Conservation (phyloP, 2,329 filamentous ascomycete species). For the Stagonosporopsis rhizophila region DNA sequence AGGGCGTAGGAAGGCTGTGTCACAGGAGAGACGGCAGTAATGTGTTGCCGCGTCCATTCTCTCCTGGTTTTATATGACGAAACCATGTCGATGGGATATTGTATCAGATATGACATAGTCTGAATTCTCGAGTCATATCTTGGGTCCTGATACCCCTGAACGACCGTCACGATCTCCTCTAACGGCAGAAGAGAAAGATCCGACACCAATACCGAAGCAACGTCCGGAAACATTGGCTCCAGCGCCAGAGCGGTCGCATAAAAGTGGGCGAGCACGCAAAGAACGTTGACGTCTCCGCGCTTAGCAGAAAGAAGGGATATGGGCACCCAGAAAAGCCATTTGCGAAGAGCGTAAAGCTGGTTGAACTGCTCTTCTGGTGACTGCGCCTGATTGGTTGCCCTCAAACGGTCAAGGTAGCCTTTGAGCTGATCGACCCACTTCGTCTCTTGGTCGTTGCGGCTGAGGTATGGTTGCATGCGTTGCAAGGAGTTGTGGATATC, state of each 20-base stretch:
- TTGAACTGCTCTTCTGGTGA: conserved; percentile 84
- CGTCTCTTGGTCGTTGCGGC: conserved; percentile 54
- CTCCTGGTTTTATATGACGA: conserved; percentile 51
- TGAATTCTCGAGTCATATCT: conserved; percentile 52
- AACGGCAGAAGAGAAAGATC: conserved; percentile 77
- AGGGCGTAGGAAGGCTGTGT: conserved; percentile 48
- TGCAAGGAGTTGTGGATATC: conserved; percentile 53
- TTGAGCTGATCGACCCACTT: conserved; percentile 59
- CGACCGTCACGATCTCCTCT: conserved; percentile 81
- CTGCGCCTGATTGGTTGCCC: conserved; percentile 51
- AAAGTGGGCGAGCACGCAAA: conserved; percentile 87
- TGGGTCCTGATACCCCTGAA: conserved; percentile 59
- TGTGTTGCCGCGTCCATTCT: conserved; percentile 50
- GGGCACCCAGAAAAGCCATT: conserved; percentile 96
- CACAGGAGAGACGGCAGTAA: conserved; percentile 40
- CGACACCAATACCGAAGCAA: conserved; percentile 80
- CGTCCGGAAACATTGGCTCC: conserved; percentile 89
- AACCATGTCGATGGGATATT: conserved; percentile 55
- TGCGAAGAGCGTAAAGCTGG: conserved; percentile 83
- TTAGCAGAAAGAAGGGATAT: conserved; percentile 81
- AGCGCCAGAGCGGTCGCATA: conserved; percentile 88
- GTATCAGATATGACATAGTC: conserved; percentile 55
- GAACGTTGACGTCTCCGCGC: conserved; percentile 75
- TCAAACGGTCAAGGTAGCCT: conserved; percentile 55
- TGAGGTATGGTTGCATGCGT: conserved; percentile 53